phyloP scores from a whole-genome alignment of 225 moss, liverwort and hornwort genomes.

The Anthoceros angustus region DNA sequence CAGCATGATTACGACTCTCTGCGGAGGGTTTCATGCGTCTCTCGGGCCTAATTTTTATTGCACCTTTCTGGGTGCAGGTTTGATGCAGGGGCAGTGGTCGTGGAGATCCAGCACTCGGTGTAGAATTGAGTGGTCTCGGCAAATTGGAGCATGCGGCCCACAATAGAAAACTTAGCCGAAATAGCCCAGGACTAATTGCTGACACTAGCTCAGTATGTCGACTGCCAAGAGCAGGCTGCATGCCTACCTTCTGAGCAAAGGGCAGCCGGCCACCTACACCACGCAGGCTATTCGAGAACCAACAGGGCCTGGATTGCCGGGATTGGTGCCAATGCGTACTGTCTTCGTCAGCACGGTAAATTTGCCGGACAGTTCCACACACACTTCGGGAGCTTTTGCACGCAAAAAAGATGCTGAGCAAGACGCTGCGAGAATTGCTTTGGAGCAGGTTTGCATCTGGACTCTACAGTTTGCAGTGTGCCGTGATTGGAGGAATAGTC shows the following conservation, averaged over 20 bases:
- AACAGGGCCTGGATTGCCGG: not conserved
- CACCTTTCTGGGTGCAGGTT: too few relatives aligned
- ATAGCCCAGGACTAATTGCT: not conserved
- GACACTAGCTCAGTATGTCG: not conserved
- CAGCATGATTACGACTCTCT: too few relatives aligned
- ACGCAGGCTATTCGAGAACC: not conserved
- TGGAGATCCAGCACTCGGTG: too few relatives aligned
- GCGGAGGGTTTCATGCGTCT: too few relatives aligned
- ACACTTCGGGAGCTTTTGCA: conserved; percentile 56
- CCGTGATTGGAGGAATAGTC: not conserved
- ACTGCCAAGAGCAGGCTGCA: conserved; percentile 2
- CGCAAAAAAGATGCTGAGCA: conserved; percentile 98
- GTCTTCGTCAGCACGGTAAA: conserved; percentile 52
- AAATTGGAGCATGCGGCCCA: too few relatives aligned
- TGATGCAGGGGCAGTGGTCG: too few relatives aligned
- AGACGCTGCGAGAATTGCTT: conserved; percentile 66
- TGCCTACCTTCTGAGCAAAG: not conserved
- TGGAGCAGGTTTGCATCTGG: conserved; percentile 39
- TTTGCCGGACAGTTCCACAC: conserved; percentile 56
- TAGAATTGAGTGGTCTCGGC: too few relatives aligned
- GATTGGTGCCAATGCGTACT: conserved; percentile 3
- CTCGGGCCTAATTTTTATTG: too few relatives aligned
- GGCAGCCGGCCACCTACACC: not conserved
- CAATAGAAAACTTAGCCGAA: not conserved
- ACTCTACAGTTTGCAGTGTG: not conserved